Base-by-base conservation (phyloP, 2,329 filamentous ascomycete species). In the Calonectria ilicicola region DNA sequence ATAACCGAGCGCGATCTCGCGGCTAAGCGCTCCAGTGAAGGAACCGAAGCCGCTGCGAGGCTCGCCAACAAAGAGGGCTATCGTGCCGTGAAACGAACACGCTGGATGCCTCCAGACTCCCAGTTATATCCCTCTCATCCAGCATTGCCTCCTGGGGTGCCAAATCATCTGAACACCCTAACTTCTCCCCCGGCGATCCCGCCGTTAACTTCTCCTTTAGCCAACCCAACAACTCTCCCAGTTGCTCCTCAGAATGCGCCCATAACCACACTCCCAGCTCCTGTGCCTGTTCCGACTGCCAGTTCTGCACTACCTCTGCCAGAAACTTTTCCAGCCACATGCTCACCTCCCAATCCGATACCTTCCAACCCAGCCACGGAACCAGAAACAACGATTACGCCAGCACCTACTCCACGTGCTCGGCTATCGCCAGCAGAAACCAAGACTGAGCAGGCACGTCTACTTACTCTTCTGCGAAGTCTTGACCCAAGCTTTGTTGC, bases 11-110 rank as follows among this genome's bases (percentile, higher is more conserved):
- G 89, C 60, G 86, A 89, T 78, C 87, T 87, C 65, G 87, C 89
- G 56, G 90, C 90, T 7, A 91, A 91, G 80, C 88, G 89, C 64
- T 89, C 90, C 15, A 93, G 91, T 78, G 90, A 93, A 79, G 89
- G 86, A 76, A 92, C 91, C 15, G 89, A 88, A 56, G 85, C 89
- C 65, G 89, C 90, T 47, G 91, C 91, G 42, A 89, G 86, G 77
- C 83, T 88, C 69, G 90, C 90, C 53, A 88, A 88, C 72, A 86
- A 88, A 51, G 86, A 87, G 63, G 87, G 87, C 69, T 91, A 91
- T 75, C 85, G 88, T 56, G 85, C 89, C 12, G 83, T 88, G 64
- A 86, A 86, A 73, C 84, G 85, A 58, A 86, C 84, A 75, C 62
- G 77, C 83, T 38, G 83, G 83, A 71, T 75, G 81, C 26, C 79